Evolutionary conservation across 2,329 filamentous ascomycete species (phyloP).

Genomic region (Lecanosticta acicola): DNA sequence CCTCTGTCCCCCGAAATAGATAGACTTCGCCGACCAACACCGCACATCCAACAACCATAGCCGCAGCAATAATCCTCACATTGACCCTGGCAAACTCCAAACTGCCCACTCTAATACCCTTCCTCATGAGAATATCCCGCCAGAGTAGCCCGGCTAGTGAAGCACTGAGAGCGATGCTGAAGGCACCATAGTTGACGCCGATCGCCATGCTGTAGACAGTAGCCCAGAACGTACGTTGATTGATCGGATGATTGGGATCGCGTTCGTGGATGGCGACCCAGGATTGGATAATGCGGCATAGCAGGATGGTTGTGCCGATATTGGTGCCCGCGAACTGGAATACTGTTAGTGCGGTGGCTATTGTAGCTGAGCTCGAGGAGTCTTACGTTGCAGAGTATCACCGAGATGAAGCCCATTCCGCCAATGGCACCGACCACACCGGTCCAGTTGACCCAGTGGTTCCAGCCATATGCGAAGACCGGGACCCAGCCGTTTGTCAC

Average conservation of each 20-base stretch:
- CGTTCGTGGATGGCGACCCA: constrained; percentile 57
- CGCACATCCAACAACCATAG: constrained; percentile 59
- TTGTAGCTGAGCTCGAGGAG: too few relatives aligned
- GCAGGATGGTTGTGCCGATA: constrained; percentile 68
- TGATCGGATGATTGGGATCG: constrained; percentile 46
- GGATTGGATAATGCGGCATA: constrained; percentile 63
- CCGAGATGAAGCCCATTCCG: constrained; percentile 67
- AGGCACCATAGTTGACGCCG: constrained; percentile 69
- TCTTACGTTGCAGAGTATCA: constrained; percentile 67
- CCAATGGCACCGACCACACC: constrained; percentile 63
- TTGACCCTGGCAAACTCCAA: constrained; percentile 65
- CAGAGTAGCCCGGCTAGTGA: constrained; percentile 67
- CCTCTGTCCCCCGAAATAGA: constrained; percentile 43
- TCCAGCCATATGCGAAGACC: constrained; percentile 68
- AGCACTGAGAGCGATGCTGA: constrained; percentile 66
- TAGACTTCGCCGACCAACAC: constrained; percentile 62
- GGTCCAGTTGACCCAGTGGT: constrained; percentile 65
- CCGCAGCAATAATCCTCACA: constrained; percentile 62
- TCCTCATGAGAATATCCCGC: constrained; percentile 63
- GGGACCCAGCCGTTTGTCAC: constrained; percentile 68
- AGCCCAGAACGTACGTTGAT: constrained; percentile 64
- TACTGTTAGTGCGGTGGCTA: background rate
- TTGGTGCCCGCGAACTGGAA: constrained; percentile 68
- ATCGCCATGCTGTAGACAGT: constrained; percentile 70
- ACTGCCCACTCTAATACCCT: constrained; percentile 60